These are phyloP conservation scores for Smallanthus sonchifolius DNA, from an alignment of 129 eudicot species.

Conservation along the genomic window DNA sequence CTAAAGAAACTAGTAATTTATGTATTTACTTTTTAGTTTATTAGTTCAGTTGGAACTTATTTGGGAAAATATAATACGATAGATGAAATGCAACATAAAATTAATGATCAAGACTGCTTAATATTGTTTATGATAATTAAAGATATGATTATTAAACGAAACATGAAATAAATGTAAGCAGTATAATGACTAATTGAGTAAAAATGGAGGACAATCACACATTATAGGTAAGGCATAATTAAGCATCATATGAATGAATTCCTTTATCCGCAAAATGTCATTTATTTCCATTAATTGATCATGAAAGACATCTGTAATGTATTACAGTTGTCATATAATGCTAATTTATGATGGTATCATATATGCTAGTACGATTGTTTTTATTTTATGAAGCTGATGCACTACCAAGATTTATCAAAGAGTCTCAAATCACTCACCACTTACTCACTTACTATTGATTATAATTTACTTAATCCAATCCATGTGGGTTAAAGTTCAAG, in stretches of 20 bases:
- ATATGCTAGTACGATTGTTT: background rate
- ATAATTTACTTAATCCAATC: too few species aligned
- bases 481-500: too few species aligned
- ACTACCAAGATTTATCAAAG: background rate
- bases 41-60: too few species aligned
- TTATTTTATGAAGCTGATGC: background rate
- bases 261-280: background rate
- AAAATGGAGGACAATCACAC: constrained; percentile 6
- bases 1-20: too few species aligned
- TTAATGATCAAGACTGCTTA: background rate
- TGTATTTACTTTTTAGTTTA: too few species aligned
- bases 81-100: too few species aligned
- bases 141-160: background rate
- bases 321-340: constrained; percentile 1
- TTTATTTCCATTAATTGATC: background rate
- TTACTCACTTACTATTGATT: too few species aligned
- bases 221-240: background rate
- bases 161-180: background rate
- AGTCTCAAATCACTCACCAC: too few species aligned
- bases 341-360: background rate
- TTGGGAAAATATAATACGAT: too few species aligned
- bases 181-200: constrained; percentile 8
- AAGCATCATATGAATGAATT: constrained; percentile 1
- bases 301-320: background rate
- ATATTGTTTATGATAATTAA: background rate